A percentile compares a stretch with the other conserved stretches of the same genome.
Conservation (phyloP, 331 rosid species). For the Dryas integrifolia region DNA sequence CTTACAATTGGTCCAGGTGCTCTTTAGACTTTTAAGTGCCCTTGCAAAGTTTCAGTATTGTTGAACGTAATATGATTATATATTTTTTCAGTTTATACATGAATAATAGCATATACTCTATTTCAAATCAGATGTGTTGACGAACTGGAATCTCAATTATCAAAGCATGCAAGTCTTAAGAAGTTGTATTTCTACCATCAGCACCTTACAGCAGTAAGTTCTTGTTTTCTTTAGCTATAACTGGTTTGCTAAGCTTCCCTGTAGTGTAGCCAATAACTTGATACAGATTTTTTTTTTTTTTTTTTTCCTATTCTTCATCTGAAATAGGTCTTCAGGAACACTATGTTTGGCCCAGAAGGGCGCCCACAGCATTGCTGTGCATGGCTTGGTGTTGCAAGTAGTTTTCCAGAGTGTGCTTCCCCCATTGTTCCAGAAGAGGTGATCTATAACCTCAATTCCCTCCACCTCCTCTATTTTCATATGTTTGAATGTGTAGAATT, state of each 20-base stretch:
- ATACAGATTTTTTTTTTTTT: conserved; percentile 16
- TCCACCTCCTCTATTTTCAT: neutral
- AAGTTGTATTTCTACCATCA: conserved; percentile 92
- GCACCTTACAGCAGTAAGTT: conserved; percentile 84
- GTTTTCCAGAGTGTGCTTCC: conserved; percentile 96
- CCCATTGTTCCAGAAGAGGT: conserved; percentile 95
- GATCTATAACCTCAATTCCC: conserved; percentile 19
- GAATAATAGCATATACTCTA: neutral
- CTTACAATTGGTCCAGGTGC: conserved; percentile 98
- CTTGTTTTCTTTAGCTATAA: conserved; percentile 4
- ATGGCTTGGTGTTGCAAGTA: conserved; percentile 97
- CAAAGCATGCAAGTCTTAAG: conserved; percentile 91
- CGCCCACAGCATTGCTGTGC: conserved; percentile 99
- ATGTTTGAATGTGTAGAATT: neutral
- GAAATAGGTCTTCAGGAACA: conserved; percentile 84
- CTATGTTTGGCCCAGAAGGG: conserved; percentile 99
- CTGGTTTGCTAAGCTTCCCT: conserved; percentile 17
- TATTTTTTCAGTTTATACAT: neutral
- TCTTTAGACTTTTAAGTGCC: conserved; percentile 16
- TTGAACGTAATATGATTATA: neutral
- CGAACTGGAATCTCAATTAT: conserved; percentile 84
- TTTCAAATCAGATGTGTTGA: conserved; percentile 75
- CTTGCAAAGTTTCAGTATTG: neutral
- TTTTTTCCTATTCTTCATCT: conserved; percentile 19
- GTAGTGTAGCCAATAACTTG: conserved; percentile 16